These are phyloP conservation scores for Cystofilobasidium macerans DNA, from an alignment of 768 basidiomycete species.

Conservation along the genomic window DNA sequence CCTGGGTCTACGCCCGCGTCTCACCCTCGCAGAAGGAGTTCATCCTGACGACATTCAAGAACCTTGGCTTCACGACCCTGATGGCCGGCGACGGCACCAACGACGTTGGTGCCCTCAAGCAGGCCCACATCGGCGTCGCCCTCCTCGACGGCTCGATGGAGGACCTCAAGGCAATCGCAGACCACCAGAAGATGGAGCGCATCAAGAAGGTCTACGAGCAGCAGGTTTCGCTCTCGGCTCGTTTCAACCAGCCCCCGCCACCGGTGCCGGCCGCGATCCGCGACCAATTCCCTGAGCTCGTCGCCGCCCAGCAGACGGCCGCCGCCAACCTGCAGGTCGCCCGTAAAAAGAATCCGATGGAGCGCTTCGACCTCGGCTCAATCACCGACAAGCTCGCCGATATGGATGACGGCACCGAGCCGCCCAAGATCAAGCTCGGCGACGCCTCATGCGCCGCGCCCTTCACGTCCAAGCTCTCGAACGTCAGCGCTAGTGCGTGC, in stretches of 20 bases:
- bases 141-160: slow-evolving; percentile 80
- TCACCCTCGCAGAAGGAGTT: slow-evolving; percentile 91
- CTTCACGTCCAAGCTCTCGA: slow-evolving; percentile 95
- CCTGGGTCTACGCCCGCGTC: slow-evolving; percentile 97
- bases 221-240: slow-evolving; percentile 75
- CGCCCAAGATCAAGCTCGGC: slow-evolving; percentile 98
- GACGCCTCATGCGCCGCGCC: slow-evolving; percentile 98
- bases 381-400: slow-evolving; percentile 80
- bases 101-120: slow-evolving; percentile 95
- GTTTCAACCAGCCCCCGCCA: slow-evolving; percentile 88
- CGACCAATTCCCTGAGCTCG: slow-evolving; percentile 77
- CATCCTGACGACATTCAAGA: slow-evolving; percentile 81
- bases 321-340: slow-evolving; percentile 55
- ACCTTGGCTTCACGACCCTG: slow-evolving; percentile 78
- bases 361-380: slow-evolving; percentile 69
- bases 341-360: slow-evolving; percentile 73
- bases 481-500: slow-evolving; percentile 82
- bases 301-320: slow-evolving; percentile 75
- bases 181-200: slow-evolving; percentile 76
- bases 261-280: slow-evolving; percentile 81
- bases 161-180: slow-evolving; percentile 85
- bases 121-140: slow-evolving; percentile 93
- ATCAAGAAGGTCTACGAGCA: slow-evolving; percentile 96
- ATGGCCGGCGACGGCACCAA: slow-evolving; percentile 99
- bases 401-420: slow-evolving; percentile 83